phyloP scores from a whole-genome alignment of 768 basidiomycete genomes.

The Lentinula detonsa region DNA sequence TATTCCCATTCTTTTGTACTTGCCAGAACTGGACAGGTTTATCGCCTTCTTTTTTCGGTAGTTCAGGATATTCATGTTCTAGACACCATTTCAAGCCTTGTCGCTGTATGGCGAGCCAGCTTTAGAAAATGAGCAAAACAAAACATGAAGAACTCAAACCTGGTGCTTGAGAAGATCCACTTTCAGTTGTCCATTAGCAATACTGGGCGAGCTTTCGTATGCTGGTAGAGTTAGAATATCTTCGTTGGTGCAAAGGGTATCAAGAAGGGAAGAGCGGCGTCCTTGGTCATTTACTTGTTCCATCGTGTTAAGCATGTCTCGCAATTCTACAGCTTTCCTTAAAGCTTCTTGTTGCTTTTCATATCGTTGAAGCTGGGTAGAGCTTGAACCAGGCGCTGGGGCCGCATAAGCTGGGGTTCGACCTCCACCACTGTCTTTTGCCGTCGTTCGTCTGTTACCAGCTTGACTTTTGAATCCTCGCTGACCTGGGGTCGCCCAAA shows the following conservation, averaged over 20 bases:
- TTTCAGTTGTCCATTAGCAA: conserved; percentile 54
- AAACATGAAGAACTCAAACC: conserved; percentile 27
- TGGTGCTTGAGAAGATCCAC: conserved; percentile 82
- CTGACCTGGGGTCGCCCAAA: conserved; percentile 72
- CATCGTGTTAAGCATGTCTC: conserved; percentile 53
- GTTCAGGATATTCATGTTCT: conserved; percentile 66
- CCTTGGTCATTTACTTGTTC: conserved; percentile 78
- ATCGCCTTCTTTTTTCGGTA: conserved; percentile 64
- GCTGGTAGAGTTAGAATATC: conserved; percentile 70
- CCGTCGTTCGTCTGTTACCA: not conserved
- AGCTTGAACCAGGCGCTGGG: conserved; percentile 11
- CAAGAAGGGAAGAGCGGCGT: conserved; percentile 63
- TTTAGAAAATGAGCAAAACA: not conserved
- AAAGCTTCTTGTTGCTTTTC: conserved; percentile 46
- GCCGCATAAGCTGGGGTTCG: conserved; percentile 1
- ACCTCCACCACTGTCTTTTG: not conserved
- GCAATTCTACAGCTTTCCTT: conserved; percentile 61
- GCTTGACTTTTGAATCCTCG: conserved; percentile 37
- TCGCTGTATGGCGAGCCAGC: conserved; percentile 32
- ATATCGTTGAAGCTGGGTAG: conserved; percentile 23
- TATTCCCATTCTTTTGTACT: conserved; percentile 43
- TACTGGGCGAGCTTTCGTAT: conserved; percentile 68
- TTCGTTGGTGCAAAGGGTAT: conserved; percentile 58
- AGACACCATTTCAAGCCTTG: conserved; percentile 89
- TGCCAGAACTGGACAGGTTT: conserved; percentile 91